These are phyloP conservation scores for Liriodendron chinense DNA, from an alignment of 164 flowering plant species.

Conservation along the genomic window DNA sequence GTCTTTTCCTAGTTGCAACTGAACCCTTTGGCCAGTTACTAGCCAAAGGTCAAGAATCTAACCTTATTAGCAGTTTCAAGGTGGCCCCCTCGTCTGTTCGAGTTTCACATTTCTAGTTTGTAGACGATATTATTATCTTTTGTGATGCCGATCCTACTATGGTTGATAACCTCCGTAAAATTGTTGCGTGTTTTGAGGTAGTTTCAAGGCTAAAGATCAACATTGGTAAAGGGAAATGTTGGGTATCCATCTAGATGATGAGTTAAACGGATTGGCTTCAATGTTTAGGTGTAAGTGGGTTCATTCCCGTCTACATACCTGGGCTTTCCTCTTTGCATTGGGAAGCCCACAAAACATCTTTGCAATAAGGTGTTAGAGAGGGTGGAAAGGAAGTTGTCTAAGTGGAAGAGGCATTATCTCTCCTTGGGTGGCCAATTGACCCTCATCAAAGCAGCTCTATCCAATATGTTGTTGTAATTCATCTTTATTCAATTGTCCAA, in stretches of 20 bases:
- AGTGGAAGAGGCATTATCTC: not conserved
- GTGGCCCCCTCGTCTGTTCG: not conserved
- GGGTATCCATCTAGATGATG: not conserved
- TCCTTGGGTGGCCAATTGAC: not conserved
- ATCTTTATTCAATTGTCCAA: not conserved
- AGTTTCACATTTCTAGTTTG: not conserved
- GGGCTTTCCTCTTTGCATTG: not conserved
- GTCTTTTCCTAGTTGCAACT: not conserved
- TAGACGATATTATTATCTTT: not conserved
- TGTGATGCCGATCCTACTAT: not conserved
- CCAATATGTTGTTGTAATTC: not conserved
- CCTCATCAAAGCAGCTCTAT: not conserved
- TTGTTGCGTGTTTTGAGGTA: not conserved
- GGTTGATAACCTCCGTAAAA: not conserved
- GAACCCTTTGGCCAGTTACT: not conserved
- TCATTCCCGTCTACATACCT: not conserved
- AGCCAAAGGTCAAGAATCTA: not conserved
- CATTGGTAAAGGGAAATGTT: not conserved
- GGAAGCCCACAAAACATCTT: not conserved
- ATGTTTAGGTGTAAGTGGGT: not conserved
- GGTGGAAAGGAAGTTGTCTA: no score
- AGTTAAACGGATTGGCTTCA: not conserved
- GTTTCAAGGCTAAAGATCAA: not conserved
- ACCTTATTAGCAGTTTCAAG: not conserved
- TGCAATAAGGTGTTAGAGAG: not conserved